Conservation (phyloP, 2,329 filamentous ascomycete species). For the Aspergillus udagawae region DNA sequence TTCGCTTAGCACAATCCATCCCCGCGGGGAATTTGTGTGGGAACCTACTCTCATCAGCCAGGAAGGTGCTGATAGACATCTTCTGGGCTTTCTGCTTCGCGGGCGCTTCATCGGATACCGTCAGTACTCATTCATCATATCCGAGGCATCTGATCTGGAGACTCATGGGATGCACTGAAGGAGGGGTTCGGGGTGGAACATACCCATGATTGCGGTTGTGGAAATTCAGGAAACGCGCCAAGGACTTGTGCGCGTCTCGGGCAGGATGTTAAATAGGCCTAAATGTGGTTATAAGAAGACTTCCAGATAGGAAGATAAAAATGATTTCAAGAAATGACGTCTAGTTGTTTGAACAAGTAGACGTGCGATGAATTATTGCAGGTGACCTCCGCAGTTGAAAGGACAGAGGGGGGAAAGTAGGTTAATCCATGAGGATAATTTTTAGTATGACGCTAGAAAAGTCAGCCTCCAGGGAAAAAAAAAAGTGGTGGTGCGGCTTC, state of each 20-base stretch:
- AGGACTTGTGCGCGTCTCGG: slow-evolving; percentile 39
- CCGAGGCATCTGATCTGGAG: slow-evolving; percentile 7
- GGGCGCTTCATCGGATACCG: slow-evolving; percentile 60
- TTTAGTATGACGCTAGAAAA: slow-evolving; percentile 43
- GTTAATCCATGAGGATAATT: slow-evolving; percentile 39
- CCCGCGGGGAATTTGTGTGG: slow-evolving; percentile 8
- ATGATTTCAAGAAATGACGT: slow-evolving; percentile 13
- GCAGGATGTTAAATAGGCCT: slow-evolving; percentile 20
- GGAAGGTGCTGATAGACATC: slow-evolving; percentile 96
- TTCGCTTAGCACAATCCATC: slow-evolving; percentile 25
- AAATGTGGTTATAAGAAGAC: slow-evolving; percentile 12
- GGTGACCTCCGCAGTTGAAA: slow-evolving; percentile 23
- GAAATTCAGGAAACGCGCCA: slow-evolving; percentile 37
- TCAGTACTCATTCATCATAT: slow-evolving; percentile 41
- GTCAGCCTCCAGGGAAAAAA: slow-evolving; percentile 28
- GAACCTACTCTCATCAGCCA: slow-evolving; percentile 80
- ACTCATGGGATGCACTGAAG: slow-evolving; percentile 1
- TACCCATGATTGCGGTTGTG: slow-evolving; percentile 59
- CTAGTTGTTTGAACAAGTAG: slow-evolving; percentile 14
- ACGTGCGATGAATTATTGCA: slow-evolving; percentile 16
- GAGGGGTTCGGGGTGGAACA: slow-evolving; percentile 20
- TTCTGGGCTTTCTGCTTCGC: slow-evolving; percentile 93
- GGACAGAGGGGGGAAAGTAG: slow-evolving; percentile 25
- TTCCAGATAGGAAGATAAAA: slow-evolving; percentile 18
- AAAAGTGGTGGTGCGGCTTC: slow-evolving; percentile 26